Evolutionary conservation across 106 monocot species (phyloP).

Genomic region (Narthecium ossifragum): DNA sequence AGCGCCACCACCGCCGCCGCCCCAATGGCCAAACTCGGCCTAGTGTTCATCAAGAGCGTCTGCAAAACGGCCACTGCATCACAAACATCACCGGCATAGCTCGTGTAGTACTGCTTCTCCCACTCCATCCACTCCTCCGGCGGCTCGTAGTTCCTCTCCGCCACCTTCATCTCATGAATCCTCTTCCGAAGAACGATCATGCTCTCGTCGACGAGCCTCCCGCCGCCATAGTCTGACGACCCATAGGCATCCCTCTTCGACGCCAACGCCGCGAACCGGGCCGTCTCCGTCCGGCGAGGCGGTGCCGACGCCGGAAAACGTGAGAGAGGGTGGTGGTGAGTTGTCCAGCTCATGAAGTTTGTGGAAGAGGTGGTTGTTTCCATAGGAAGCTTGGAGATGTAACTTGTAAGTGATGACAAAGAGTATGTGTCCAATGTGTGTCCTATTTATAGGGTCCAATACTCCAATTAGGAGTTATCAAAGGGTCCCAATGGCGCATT

Average conservation of each 20-base stretch:
- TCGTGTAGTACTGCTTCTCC: constrained; percentile 36
- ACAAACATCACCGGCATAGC: constrained; percentile 30
- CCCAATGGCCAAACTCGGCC: constrained; percentile 37
- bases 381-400: not conserved
- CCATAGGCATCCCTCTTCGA: not conserved
- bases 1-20: constrained; percentile 11
- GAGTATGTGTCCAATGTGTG: no score
- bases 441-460: no score
- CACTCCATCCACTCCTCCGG: constrained; percentile 39
- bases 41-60: constrained; percentile 15
- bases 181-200: constrained; percentile 48
- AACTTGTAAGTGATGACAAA: not conserved
- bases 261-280: not conserved
- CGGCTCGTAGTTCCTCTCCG: constrained; percentile 24
- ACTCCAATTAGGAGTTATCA: no score
- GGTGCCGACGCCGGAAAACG: not conserved
- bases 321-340: no score
- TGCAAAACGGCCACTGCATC: constrained; percentile 28
- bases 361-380: not conserved
- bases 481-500: no score
- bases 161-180: constrained; percentile 35
- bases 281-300: not conserved
- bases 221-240: not conserved
- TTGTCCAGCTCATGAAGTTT: not conserved
- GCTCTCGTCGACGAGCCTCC: constrained; percentile 32